Evolutionary conservation across 2,329 filamentous ascomycete species (phyloP).

Genomic region (Fonsecaea erecta): DNA sequence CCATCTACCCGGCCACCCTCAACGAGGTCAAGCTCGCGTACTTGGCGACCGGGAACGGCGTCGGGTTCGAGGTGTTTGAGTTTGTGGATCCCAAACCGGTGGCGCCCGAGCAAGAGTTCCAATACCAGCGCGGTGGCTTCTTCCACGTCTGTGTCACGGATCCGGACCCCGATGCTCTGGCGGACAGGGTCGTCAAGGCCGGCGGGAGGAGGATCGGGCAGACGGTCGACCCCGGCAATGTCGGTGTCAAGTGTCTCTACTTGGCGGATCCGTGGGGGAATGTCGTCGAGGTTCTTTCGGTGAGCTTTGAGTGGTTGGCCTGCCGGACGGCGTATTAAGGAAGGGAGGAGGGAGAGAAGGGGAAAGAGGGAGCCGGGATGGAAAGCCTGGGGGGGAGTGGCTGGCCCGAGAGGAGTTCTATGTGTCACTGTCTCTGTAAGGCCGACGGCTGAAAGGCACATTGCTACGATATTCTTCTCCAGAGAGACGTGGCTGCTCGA

Average conservation of each 20-base stretch:
- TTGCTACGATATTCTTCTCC: neutral
- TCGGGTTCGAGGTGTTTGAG: slow-evolving; percentile 45
- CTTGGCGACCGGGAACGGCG: slow-evolving; percentile 42
- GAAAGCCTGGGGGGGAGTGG: too few species aligned
- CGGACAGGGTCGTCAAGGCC: slow-evolving; percentile 37
- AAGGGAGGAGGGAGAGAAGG: too few species aligned
- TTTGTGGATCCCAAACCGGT: slow-evolving; percentile 39
- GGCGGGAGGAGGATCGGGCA: slow-evolving; percentile 42
- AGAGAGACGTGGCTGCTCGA: neutral
- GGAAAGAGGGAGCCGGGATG: too few species aligned
- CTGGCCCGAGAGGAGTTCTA: neutral
- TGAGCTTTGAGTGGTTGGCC: slow-evolving; percentile 13
- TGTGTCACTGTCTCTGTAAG: neutral
- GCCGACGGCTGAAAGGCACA: neutral
- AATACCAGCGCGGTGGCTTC: slow-evolving; percentile 42
- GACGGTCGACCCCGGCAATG: slow-evolving; percentile 18
- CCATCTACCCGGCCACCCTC: slow-evolving; percentile 40
- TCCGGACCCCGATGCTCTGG: slow-evolving; percentile 40
- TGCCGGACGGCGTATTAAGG: slow-evolving; percentile 16
- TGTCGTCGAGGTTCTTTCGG: slow-evolving; percentile 17
- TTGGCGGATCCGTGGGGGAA: slow-evolving; percentile 23
- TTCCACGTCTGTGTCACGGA: slow-evolving; percentile 45
- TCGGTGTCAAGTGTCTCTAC: slow-evolving; percentile 14
- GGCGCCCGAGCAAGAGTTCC: slow-evolving; percentile 28
- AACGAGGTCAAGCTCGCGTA: slow-evolving; percentile 42